A percentile compares a stretch with the other conserved stretches of the same genome.
These are phyloP conservation scores for Colletotrichum sidae DNA, from an alignment of 2,329 filamentous ascomycete species.

Conservation along the genomic window DNA sequence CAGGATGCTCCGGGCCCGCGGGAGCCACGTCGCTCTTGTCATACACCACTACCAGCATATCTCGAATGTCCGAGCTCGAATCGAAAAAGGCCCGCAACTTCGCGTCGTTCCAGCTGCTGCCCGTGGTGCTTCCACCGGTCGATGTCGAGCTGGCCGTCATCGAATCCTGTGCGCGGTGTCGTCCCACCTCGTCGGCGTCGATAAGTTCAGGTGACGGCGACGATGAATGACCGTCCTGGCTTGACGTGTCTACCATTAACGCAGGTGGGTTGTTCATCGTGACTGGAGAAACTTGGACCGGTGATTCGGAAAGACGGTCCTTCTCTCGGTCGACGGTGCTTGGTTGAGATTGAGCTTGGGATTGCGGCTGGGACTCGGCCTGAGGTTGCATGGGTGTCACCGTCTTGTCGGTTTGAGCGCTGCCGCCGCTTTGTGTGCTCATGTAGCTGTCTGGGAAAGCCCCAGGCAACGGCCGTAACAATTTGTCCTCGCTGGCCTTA, in stretches of 20 bases:
- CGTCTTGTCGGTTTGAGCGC: conserved; percentile 48
- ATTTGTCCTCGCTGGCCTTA: conserved; percentile 35
- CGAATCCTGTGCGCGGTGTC: conserved; percentile 58
- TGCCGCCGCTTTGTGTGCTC: conserved; percentile 45
- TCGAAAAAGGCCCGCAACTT: conserved; percentile 91
- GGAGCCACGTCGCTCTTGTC: conserved; percentile 88
- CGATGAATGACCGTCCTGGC: conserved; percentile 74
- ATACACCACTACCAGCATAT: conserved; percentile 91
- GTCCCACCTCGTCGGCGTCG: conserved; percentile 55
- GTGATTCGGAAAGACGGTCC: conserved; percentile 74
- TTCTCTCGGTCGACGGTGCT: conserved; percentile 20
- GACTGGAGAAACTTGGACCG: conserved; percentile 72
- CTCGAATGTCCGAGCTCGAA: conserved; percentile 86
- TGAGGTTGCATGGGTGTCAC: conserved; percentile 39
- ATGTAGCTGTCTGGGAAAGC: conserved; percentile 56
- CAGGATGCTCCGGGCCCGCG: conserved; percentile 84
- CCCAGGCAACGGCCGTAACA: conserved; percentile 51
- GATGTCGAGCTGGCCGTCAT: conserved; percentile 64
- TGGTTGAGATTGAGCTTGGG: conserved; percentile 13
- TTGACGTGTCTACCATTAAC: conserved; percentile 77
- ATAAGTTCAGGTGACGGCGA: conserved; percentile 73
- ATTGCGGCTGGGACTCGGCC: not conserved
- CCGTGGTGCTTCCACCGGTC: conserved; percentile 54
- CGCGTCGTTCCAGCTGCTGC: conserved; percentile 85
- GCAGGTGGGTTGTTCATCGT: conserved; percentile 68